Base-by-base conservation (phyloP, 306 rosid species). In the Pueraria montana region DNA sequence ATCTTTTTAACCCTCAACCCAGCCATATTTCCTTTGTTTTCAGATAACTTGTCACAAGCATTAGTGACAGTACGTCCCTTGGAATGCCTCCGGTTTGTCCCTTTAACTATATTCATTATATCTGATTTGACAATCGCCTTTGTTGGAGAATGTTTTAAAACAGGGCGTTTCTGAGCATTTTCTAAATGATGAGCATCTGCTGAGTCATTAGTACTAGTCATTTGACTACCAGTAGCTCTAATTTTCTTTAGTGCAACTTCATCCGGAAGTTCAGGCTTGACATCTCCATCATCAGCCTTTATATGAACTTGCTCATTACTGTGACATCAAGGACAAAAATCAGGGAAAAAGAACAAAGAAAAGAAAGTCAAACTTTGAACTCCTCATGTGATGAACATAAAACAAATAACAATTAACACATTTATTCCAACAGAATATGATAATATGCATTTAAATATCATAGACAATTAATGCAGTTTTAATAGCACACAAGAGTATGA, bases 1-100 rank as follows among this genome's bases (percentile, higher is more conserved):
- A 96, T 94, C 92, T 96, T 96, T 82, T 96, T 96, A 17, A 96
- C 97, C 86, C 97, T 92, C 87, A 96, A 88, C 36, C 97, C 96
- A 80, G 88, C 89, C 87, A 83, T 55, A 66, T 78, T 89, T 82
- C 90, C 96, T 34, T 72, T 82, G 77, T 83, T 90, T 85, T 83
- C 85, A 69, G 89, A 82, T 53, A 83, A 85, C 81, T 87, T 83
- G 36, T 58, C 70, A 83, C 21, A 80, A 68, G 91, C 72, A 76
- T 88, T 84, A 49, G 84, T 62, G 63, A 16, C 56, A 67, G 74
- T 67, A 72, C 38, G 69, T 68, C 62, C 90, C 87, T 92, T 89
- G 24, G 91, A 85, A 73, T 81, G 86, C 86, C 88, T 91, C 38
- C 74, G 82, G 68, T 84, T 89, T 2, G 89, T 87, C 76, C 93